These are phyloP conservation scores for Apiospora arundinis DNA, from an alignment of 2,329 filamentous ascomycete species.

Conservation along the genomic window DNA sequence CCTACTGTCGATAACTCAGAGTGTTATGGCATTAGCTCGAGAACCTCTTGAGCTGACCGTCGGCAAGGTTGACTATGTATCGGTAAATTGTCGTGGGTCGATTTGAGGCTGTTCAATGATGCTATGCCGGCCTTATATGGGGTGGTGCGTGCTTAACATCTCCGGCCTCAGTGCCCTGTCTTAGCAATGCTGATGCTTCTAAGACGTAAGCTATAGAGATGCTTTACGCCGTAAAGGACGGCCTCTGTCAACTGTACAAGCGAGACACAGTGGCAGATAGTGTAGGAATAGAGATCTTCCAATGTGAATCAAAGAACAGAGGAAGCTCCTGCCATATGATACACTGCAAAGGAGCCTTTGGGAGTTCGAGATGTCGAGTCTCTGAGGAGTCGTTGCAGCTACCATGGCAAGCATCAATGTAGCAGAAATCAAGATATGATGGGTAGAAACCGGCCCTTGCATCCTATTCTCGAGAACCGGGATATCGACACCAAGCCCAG, in stretches of 20 bases:
- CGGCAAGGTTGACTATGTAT: background rate
- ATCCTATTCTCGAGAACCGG: background rate
- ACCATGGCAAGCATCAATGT: slow-evolving; percentile 6
- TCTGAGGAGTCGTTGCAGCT: background rate
- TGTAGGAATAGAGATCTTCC: background rate
- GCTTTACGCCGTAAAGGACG: background rate
- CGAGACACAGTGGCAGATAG: background rate
- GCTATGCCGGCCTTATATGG: background rate
- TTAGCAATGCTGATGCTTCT: background rate
- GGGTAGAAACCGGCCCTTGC: background rate
- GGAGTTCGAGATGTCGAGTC: background rate
- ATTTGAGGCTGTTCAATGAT: background rate
- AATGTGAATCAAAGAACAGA: slow-evolving; percentile 7
- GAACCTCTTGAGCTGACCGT: background rate
- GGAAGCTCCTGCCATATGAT: background rate
- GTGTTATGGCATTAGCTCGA: background rate
- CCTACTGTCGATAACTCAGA: background rate
- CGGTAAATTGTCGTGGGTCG: background rate
- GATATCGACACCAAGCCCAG: background rate
- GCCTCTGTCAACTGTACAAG: background rate
- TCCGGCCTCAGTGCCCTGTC: background rate
- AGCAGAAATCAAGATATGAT: slow-evolving; percentile 10
- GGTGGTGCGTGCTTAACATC: background rate
- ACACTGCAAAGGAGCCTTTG: background rate
- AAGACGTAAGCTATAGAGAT: background rate